Percentiles rank a stretch among this genome's conserved stretches.
These are phyloP conservation scores for Brasilioporus rufonigricans DNA, from an alignment of 768 basidiomycete species.

Conservation along the genomic window DNA sequence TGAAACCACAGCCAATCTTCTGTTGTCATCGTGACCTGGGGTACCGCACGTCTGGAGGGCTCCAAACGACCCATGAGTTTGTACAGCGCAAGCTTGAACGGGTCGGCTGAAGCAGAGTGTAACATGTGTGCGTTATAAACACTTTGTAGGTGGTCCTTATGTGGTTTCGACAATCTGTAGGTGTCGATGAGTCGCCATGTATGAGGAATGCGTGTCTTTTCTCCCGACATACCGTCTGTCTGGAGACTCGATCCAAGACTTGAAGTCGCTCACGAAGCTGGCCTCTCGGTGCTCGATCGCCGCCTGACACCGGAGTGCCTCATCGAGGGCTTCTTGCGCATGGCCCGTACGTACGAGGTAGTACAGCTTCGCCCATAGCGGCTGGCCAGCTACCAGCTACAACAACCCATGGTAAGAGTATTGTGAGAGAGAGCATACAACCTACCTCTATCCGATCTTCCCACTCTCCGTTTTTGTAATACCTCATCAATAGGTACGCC, in stretches of 20 bases:
- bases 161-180: constrained; percentile 62
- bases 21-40: constrained; percentile 83
- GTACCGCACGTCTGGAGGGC: constrained; percentile 71
- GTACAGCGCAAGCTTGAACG: constrained; percentile 95
- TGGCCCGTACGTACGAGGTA: constrained; percentile 89
- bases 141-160: constrained; percentile 77
- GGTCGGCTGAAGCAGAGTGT: constrained; percentile 84
- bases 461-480: constrained; percentile 81
- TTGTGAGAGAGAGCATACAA: background rate
- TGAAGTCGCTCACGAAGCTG: constrained; percentile 80
- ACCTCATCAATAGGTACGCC: constrained; percentile 79
- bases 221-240: constrained; percentile 61
- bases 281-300: constrained; percentile 76
- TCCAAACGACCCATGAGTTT: constrained; percentile 95
- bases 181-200: constrained; percentile 1
- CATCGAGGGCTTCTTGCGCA: constrained; percentile 72
- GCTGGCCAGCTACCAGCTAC: constrained; percentile 81
- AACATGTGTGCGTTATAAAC: constrained; percentile 87
- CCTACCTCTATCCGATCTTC: constrained; percentile 83
- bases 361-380: constrained; percentile 93
- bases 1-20: constrained; percentile 99
- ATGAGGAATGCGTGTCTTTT: background rate
- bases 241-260: constrained; percentile 77
- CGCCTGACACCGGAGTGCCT: constrained; percentile 66
- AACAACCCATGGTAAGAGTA: background rate